Conservation (phyloP, 495 filamentous ascomycete species). For the Jackrogersella multiformis region DNA sequence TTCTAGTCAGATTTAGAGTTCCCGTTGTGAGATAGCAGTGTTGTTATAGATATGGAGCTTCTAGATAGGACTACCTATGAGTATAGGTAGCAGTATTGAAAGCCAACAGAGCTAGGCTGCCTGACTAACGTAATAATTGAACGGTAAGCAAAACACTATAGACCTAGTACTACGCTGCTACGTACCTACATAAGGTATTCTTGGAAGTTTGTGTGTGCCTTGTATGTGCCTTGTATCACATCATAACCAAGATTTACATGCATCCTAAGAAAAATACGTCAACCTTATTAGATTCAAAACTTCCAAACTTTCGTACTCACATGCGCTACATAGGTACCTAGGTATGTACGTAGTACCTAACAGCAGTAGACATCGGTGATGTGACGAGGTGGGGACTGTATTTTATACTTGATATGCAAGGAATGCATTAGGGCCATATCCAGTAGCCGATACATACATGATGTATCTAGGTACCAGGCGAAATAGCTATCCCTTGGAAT, state of each 20-base stretch:
- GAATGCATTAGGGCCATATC: constrained; percentile 9
- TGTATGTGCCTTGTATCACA: constrained; percentile 11
- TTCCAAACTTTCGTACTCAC: too few relatives aligned
- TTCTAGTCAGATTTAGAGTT: background rate
- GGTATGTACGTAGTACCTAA: too few relatives aligned
- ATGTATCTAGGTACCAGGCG: too few relatives aligned
- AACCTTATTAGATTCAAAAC: constrained; percentile 12
- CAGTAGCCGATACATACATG: constrained; percentile 15
- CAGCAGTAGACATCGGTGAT: background rate
- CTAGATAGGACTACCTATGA: background rate
- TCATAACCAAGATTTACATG: constrained; percentile 2
- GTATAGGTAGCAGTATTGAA: too few relatives aligned
- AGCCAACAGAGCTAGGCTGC: too few relatives aligned
- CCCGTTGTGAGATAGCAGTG: background rate
- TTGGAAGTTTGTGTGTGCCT: constrained; percentile 16
- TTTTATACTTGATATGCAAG: constrained; percentile 8
- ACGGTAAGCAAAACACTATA: background rate
- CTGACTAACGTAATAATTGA: too few relatives aligned
- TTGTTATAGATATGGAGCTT: background rate
- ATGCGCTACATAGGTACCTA: too few relatives aligned
- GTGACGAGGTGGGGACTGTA: background rate
- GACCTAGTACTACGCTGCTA: too few relatives aligned
- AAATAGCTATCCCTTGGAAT: background rate
- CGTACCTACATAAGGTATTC: too few relatives aligned
- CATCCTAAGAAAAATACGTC: background rate